Evolutionary conservation across 148 eudicot genomes (phyloP), one percentile per base, ranked within the genome.

Genomic region (Diospyros lotus): DNA sequence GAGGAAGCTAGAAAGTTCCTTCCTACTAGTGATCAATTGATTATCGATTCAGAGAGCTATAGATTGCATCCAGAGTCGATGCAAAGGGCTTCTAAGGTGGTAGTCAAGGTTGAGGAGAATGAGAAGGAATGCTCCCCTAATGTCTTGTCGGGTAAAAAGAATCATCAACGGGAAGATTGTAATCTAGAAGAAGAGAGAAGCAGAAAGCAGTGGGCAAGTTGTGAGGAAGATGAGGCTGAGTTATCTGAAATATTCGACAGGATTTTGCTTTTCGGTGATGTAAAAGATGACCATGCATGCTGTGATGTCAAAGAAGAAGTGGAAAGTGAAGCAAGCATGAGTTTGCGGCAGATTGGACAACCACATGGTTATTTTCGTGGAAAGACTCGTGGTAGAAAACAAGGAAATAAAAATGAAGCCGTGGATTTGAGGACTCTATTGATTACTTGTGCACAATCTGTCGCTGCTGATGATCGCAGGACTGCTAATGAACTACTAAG

Each of bases 1-100:
- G 89, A 87, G 72, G 89, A 87, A 76, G 89, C 87, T 75, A 84
- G 73, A 71, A 87, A 78, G 74, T 87, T 87, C 63, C 85, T 87
- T 71, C 89, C 86, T 6, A 38, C 50, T 53, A 71, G 41, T 64
- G 65, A 58, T 78, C 68, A 68, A 52, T 72, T 84, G 41, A n/a
- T 78, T 76, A 66, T 80, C 50, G 81, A 80, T 58, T 74, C 76
- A 75, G 82, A 82, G 54, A 80, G 73, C n/a, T 82, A 84, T 50
- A 18, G 56, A 18, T 71, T 82, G 48, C 84, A 75, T 63, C 79
- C 60, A 60, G 58, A 87, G 52, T 53, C 73, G 15, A 71, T 75
- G 58, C 64, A 58, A 50, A 75, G 51, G 5, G n/a, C 73, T 40
- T 44, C 73, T 3, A 50, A 70, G 69, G 72, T 60, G 73, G 77